Evolutionary conservation across 345 rosid species (phyloP).

Genomic region (Eucalyptus erythrocorys): DNA sequence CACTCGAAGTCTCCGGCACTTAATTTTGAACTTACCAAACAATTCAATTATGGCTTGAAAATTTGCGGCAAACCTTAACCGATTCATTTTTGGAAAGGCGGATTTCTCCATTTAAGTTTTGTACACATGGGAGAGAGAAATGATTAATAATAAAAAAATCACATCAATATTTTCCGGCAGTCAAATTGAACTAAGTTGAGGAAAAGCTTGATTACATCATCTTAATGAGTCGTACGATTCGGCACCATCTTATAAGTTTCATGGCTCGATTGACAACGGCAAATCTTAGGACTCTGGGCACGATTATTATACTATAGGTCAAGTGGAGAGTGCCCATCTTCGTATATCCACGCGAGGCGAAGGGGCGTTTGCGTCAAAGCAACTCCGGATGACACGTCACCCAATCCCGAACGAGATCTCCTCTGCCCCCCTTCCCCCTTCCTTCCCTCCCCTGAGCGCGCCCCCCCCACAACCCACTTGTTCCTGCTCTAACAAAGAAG

Average conservation of each 20-base stretch:
- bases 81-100: too few relatives aligned
- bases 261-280: background rate
- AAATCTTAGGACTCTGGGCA: background rate
- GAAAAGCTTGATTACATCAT: background rate
- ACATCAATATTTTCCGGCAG: fast-evolving
- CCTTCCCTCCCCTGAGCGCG: too few relatives aligned
- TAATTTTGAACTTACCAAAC: background rate
- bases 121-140: background rate
- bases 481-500: background rate
- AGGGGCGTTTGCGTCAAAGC: background rate
- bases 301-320: background rate
- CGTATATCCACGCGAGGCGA: background rate
- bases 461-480: background rate
- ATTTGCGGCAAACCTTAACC: background rate
- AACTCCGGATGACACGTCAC: background rate
- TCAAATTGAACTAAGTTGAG: too few relatives aligned
- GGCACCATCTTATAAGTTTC: too few relatives aligned
- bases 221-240: background rate
- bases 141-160: too few relatives aligned
- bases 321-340: background rate
- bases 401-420: background rate
- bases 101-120: too few relatives aligned
- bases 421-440: background rate
- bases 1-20: background rate
- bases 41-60: background rate